Evolutionary conservation across 331 rosid species (phyloP).

Genomic region (Acacia pycnantha): DNA sequence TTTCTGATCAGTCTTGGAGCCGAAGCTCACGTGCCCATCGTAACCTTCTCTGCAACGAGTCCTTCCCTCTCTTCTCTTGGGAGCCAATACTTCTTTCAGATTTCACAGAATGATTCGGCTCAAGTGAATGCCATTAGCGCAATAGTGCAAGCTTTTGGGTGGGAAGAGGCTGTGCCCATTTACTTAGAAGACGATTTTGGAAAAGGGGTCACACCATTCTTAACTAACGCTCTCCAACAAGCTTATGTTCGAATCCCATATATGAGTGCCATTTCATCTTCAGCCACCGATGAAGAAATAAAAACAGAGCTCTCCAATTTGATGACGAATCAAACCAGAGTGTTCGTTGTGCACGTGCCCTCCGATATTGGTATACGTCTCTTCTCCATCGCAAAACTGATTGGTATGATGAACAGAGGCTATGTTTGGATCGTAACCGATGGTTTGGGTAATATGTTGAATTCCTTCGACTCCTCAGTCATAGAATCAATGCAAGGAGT

Average conservation of each 20-base stretch:
- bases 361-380: slow-evolving; percentile 25
- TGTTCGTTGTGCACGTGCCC: slow-evolving; percentile 55
- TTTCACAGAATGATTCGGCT: slow-evolving; percentile 37
- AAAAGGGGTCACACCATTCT: slow-evolving; percentile 38
- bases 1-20: slow-evolving; percentile 43
- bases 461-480: neutral
- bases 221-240: slow-evolving; percentile 37
- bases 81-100: slow-evolving; percentile 44
- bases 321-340: slow-evolving; percentile 49
- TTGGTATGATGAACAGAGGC: slow-evolving; percentile 55
- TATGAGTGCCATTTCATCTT: slow-evolving; percentile 31
- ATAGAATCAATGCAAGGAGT: slow-evolving; percentile 50
- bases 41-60: slow-evolving; percentile 51
- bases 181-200: slow-evolving; percentile 49
- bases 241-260: slow-evolving; percentile 39
- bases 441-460: slow-evolving; percentile 26
- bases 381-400: slow-evolving; percentile 39
- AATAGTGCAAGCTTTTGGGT: slow-evolving; percentile 41
- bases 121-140: slow-evolving; percentile 39
- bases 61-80: slow-evolving; percentile 39
- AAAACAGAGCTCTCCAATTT: slow-evolving; percentile 42
- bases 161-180: slow-evolving; percentile 51
- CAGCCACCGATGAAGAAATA: slow-evolving; percentile 42
- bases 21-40: slow-evolving; percentile 43
- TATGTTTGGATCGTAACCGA: slow-evolving; percentile 63